Base-by-base conservation (phyloP, 2,329 filamentous ascomycete genomes). In the Talaromyces sp. region DNA sequence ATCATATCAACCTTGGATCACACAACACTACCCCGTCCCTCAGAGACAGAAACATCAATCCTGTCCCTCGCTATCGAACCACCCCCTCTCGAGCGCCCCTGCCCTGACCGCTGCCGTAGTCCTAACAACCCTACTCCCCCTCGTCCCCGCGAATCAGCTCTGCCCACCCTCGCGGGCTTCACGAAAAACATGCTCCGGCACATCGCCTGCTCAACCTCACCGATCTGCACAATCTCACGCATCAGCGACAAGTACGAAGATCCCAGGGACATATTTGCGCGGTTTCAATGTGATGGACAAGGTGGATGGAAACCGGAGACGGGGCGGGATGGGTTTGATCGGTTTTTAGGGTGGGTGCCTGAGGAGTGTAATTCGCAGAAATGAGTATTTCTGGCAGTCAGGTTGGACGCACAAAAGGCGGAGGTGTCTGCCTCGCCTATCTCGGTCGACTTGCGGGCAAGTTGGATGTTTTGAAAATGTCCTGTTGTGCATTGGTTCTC, bases 341-440 rank as follows among this genome's bases (percentile, higher is more conserved):
- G 54, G 44, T 23, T 50, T 55, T 39, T 60, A 14, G 62, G 62
- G 7, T 63, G 62, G 62, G 56, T 14, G 40, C 62, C 62, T 39
- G 48, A 37, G 33, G 57, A 63, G 6, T 57, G 60, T 50, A 23
- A 18, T 40, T 23, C 31, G 46, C n/a, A 23, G 21, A 14, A 6
- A 21, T 58, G 39, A 58, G 12, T n/a, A n/a, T n/a, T n/a, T n/a
- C n/a, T n/a, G n/a, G n/a, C n/a, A n/a, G n/a, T n/a, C n/a, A n/a
- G n/a, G n/a, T n/a, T n/a, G n/a, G n/a, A n/a, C n/a, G n/a, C n/a
- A n/a, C n/a, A n/a, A n/a, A n/a, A n/a, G n/a, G n/a, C n/a, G n/a
- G n/a, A n/a, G n/a, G n/a, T 52, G 16, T 21, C 11, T 52, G 48
- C 28, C 28, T 33, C 48, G 48, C 48, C 4, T 4, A 31, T 52